A percentile compares a stretch with the other conserved stretches of the same genome.
Evolutionary conservation across 2,329 filamentous ascomycete genomes (phyloP).

Genomic region (Ophiosphaerella herpotricha): DNA sequence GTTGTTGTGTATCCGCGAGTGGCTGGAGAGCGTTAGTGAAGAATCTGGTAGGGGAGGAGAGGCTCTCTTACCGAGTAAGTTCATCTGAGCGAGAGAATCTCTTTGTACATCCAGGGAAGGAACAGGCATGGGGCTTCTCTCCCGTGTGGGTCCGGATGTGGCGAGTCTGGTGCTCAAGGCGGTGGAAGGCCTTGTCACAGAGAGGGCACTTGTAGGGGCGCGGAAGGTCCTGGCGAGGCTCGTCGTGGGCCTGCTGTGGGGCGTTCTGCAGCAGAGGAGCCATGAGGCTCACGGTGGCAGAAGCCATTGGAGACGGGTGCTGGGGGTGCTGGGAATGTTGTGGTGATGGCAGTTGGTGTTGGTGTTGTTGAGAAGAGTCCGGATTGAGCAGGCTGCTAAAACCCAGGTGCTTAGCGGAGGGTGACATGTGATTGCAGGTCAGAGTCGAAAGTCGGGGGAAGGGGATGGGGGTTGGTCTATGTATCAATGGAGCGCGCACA

Average conservation of each 20-base stretch:
- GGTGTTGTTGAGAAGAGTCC: constrained; percentile 25
- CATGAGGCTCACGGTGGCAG: constrained; percentile 55
- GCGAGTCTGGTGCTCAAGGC: constrained; percentile 87
- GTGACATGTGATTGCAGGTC: constrained; percentile 47
- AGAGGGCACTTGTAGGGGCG: constrained; percentile 98
- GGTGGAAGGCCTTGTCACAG: constrained; percentile 98
- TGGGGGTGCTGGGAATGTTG: constrained; percentile 6
- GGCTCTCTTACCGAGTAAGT: constrained; percentile 62
- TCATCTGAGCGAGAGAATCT: constrained; percentile 97
- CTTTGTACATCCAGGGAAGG: constrained; percentile 94
- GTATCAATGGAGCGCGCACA: constrained; percentile 27
- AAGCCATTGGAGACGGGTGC: constrained; percentile 39
- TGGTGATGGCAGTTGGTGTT: constrained; percentile 8
- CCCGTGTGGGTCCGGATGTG: constrained; percentile 98
- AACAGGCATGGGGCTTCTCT: constrained; percentile 96
- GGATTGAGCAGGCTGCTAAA: constrained; percentile 48
- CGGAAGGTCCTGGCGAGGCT: constrained; percentile 80
- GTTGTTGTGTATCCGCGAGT: constrained; percentile 98
- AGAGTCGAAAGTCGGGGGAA: constrained; percentile 45
- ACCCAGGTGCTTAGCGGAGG: constrained; percentile 39
- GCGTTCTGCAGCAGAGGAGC: constrained; percentile 64
- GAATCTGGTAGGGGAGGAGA: neutral
- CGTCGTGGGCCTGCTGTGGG: constrained; percentile 48
- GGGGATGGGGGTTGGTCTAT: constrained; percentile 45
- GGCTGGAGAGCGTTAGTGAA: constrained; percentile 56